Percentiles rank a stretch among this genome's conserved stretches.
These are phyloP conservation scores for Halophytophthora polymorphica DNA, from an alignment of 352 stramenopile species.

Conservation along the genomic window DNA sequence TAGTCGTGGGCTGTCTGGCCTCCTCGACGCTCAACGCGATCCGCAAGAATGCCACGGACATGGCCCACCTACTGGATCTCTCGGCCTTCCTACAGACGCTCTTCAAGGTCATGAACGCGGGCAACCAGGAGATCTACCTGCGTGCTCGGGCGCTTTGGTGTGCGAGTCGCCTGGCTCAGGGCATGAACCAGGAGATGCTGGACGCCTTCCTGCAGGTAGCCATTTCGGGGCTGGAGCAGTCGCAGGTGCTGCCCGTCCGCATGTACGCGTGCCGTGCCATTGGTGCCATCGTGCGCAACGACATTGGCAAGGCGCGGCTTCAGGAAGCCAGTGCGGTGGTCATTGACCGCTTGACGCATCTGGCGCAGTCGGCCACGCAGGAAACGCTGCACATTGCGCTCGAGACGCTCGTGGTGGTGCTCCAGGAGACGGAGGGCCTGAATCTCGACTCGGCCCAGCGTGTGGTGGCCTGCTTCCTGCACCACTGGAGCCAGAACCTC, in stretches of 20 bases:
- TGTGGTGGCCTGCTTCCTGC: conserved; percentile 59
- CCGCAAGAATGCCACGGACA: conserved; percentile 43
- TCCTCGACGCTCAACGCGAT: conserved; percentile 53
- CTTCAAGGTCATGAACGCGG: conserved; percentile 73
- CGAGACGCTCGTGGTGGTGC: conserved; percentile 69
- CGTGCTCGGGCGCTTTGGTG: conserved; percentile 79
- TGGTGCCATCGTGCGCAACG: conserved; percentile 59
- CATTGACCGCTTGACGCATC: conserved; percentile 54
- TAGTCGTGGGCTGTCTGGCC: conserved; percentile 69
- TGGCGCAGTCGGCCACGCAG: conserved; percentile 53
- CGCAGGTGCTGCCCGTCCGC: conserved; percentile 69
- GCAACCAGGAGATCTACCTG: conserved; percentile 68
- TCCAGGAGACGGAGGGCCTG: conserved; percentile 51
- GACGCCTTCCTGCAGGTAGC: conserved; percentile 65
- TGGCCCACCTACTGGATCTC: conserved; percentile 53
- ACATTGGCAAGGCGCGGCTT: conserved; percentile 54
- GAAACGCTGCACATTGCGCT: conserved; percentile 80
- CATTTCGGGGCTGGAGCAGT: conserved; percentile 68
- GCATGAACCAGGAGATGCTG: conserved; percentile 74
- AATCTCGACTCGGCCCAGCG: conserved; percentile 36
- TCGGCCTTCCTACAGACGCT: conserved; percentile 67
- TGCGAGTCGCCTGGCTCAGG: conserved; percentile 63
- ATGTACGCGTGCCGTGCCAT: conserved; percentile 80
- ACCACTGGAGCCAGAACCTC: conserved; percentile 63
- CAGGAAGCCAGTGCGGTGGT: conserved; percentile 45